phyloP scores from a whole-genome alignment of 176 grass and related monocot genomes.

The Aegilops longissima region DNA sequence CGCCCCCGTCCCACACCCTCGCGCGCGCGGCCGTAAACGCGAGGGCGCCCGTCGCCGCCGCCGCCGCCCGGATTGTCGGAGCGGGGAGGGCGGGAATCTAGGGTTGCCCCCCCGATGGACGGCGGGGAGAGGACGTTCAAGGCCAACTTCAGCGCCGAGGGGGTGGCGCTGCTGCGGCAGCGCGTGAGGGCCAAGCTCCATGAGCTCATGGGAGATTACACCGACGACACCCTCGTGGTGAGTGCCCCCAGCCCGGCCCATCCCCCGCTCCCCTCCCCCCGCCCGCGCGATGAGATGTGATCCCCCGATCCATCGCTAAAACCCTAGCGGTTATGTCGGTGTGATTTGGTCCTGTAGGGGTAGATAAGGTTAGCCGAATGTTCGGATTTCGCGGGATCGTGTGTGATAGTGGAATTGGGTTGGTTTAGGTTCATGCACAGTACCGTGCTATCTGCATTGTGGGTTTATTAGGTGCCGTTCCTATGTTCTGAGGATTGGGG shows the following conservation, averaged over 20 bases:
- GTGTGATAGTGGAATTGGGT: neutral
- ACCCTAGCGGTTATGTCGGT: conserved; percentile 13
- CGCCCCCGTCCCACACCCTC: neutral
- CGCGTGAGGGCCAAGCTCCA: conserved; percentile 76
- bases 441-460: conserved; percentile 12
- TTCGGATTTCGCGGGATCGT: neutral
- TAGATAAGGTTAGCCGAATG: neutral
- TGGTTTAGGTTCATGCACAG: neutral
- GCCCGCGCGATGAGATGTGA: neutral
- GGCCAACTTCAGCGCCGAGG: conserved; percentile 67
- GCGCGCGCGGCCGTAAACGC: neutral
- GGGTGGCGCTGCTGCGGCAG: conserved; percentile 46
- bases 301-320: conserved; percentile 40
- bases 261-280: neutral
- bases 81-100: conserved; percentile 37
- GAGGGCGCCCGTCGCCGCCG: neutral
- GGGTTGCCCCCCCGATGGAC: conserved; percentile 48
- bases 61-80: neutral
- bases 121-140: conserved; percentile 58
- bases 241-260: neutral
- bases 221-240: conserved; percentile 85
- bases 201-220: conserved; percentile 86
- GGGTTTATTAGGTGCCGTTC: conserved; percentile 26
- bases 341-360: neutral
- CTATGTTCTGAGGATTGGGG: neutral